Conservation (phyloP, 805 yeast genomes). For the Metschnikowia borealis region DNA sequence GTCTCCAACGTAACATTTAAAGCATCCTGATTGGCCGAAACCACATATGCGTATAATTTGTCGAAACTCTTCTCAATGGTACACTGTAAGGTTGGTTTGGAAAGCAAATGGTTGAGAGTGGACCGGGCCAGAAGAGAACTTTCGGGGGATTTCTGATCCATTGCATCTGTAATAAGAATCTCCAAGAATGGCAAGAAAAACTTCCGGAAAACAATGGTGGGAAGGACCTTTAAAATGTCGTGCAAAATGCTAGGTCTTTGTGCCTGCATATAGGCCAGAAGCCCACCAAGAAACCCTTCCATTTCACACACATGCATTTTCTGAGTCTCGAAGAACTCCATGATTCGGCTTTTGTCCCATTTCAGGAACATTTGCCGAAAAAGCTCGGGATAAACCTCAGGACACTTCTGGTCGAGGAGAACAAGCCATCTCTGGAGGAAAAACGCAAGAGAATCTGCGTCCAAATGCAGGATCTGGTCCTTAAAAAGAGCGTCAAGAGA, state of each 20-base stretch:
- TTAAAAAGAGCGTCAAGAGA: not conserved
- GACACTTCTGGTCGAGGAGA: conserved; percentile 31
- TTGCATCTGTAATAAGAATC: conserved; percentile 1
- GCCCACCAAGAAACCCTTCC: conserved; percentile 5
- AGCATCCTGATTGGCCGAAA: not conserved
- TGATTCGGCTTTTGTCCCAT: not conserved
- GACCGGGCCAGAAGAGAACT: conserved; percentile 9
- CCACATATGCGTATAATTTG: conserved; percentile 17
- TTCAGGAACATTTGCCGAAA: conserved; percentile 3
- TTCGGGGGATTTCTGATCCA: not conserved
- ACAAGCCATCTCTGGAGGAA: conserved; percentile 51
- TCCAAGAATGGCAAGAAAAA: conserved; percentile 8
- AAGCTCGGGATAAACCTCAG: conserved; percentile 17
- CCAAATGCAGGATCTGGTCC: conserved; percentile 14
- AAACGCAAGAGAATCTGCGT: not conserved
- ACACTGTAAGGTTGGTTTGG: conserved; percentile 53
- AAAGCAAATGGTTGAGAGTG: conserved; percentile 38
- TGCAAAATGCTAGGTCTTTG: not conserved
- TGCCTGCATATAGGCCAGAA: conserved; percentile 4
- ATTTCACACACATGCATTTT: conserved; percentile 11
- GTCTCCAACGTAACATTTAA: conserved; percentile 6
- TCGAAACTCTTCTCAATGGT: conserved; percentile 43
- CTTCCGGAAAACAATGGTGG: conserved; percentile 10
- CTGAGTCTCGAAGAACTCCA: conserved; percentile 3
- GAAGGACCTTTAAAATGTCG: conserved; percentile 6